Conservation (phyloP, 2,329 filamentous ascomycete genomes). For the Hymenoscyphus albidus region DNA sequence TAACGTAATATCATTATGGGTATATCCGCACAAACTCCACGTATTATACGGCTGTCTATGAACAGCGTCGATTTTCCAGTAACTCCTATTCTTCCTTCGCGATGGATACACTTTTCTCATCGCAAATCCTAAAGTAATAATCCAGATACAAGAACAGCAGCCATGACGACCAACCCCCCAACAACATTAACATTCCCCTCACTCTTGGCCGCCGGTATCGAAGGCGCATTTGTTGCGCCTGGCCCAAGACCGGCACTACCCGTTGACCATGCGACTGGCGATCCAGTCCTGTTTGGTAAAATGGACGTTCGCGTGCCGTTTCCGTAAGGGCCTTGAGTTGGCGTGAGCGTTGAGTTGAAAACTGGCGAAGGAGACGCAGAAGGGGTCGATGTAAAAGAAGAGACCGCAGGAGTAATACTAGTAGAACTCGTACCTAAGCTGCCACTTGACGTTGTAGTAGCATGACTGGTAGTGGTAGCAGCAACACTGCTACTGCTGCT, state of each 20-base stretch:
- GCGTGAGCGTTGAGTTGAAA: background rate
- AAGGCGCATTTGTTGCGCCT: background rate
- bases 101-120: background rate
- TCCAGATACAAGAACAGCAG: background rate
- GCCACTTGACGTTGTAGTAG: background rate
- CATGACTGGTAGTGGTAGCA: background rate
- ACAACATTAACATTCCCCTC: background rate
- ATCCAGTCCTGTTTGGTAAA: background rate
- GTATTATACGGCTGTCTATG: background rate
- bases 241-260: background rate
- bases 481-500: background rate
- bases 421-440: slow-evolving; percentile 2
- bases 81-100: background rate
- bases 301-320: background rate
- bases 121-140: background rate
- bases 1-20: slow-evolving; percentile 1
- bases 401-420: background rate
- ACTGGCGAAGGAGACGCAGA: background rate
- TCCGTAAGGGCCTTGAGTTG: slow-evolving; percentile 1
- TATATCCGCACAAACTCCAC: background rate
- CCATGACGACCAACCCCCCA: background rate
- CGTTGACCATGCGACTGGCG: background rate
- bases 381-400: background rate
- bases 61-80: background rate
- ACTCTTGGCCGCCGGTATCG: background rate